These are phyloP conservation scores for Lentithecium fluviatile DNA, from an alignment of 495 filamentous ascomycete genomes.

Conservation along the genomic window DNA sequence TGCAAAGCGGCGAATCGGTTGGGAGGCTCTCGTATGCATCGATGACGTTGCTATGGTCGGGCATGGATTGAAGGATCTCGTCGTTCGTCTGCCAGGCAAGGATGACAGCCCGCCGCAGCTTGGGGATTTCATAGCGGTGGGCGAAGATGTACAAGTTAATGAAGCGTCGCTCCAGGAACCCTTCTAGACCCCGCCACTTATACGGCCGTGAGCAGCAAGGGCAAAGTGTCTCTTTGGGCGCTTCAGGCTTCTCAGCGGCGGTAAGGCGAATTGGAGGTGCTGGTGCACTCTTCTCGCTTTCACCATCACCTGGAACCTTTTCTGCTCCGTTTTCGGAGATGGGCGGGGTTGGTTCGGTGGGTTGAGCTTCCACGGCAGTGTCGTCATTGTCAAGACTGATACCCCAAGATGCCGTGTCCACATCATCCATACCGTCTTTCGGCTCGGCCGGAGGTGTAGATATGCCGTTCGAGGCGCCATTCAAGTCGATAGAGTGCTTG, in stretches of 20 bases:
- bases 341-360: not conserved
- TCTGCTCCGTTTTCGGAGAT: conserved; percentile 11
- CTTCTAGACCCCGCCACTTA: conserved; percentile 27
- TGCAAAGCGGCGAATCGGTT: conserved; percentile 17
- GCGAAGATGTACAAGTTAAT: conserved; percentile 30
- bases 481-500: not conserved
- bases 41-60: conserved; percentile 31
- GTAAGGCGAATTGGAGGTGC: not conserved
- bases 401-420: conserved; percentile 25
- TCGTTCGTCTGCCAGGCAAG: conserved; percentile 22
- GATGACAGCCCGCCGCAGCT: conserved; percentile 17
- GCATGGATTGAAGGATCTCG: conserved; percentile 27
- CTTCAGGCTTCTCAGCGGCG: conserved; percentile 13
- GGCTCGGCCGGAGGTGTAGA: conserved; percentile 1
- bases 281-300: conserved; percentile 23
- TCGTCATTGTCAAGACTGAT: conserved; percentile 24
- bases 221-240: conserved; percentile 23
- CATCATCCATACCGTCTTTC: conserved; percentile 19
- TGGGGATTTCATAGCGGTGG: conserved; percentile 27
- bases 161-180: conserved; percentile 29
- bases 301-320: conserved; percentile 23
- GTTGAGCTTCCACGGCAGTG: conserved; percentile 5
- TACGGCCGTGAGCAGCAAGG: conserved; percentile 24
- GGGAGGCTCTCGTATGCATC: conserved; percentile 24
- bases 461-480: not conserved